Percentiles rank a stretch among this genome's conserved stretches.
Conservation (phyloP, 2,329 filamentous ascomycete genomes). For the Claviceps purpurea region DNA sequence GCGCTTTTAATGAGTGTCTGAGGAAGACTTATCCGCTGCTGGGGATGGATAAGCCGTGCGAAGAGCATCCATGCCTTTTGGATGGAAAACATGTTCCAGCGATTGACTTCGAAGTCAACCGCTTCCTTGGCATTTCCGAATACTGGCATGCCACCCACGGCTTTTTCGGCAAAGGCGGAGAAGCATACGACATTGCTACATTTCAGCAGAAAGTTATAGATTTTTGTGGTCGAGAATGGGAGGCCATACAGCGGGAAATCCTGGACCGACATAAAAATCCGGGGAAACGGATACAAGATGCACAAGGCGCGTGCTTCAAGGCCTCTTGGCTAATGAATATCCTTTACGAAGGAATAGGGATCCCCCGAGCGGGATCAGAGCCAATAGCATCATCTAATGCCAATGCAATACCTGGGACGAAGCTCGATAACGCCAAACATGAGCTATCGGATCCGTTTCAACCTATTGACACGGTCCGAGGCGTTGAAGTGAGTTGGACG, state of each 20-base stretch:
- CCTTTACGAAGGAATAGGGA: constrained; percentile 86
- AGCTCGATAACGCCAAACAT: constrained; percentile 54
- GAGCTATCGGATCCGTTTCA: constrained; percentile 79
- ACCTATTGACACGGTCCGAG: constrained; percentile 82
- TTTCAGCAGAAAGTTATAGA: constrained; percentile 76
- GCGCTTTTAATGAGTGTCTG: constrained; percentile 75
- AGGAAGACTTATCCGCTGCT: constrained; percentile 71
- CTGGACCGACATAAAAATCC: constrained; percentile 54
- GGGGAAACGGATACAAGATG: constrained; percentile 65
- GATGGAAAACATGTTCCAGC: constrained; percentile 87
- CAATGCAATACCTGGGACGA: constrained; percentile 57
- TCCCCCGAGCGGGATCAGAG: constrained; percentile 75
- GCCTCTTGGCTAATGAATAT: constrained; percentile 96
- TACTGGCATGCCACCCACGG: constrained; percentile 99
- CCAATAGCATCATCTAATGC: constrained; percentile 35
- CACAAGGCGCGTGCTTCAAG: constrained; percentile 89
- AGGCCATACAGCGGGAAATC: constrained; percentile 55
- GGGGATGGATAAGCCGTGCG: constrained; percentile 76
- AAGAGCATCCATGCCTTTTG: constrained; percentile 72
- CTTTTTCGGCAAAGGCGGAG: constrained; percentile 67
- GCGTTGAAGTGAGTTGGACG: constrained; percentile 92
- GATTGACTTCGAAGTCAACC: constrained; percentile 94
- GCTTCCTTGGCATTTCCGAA: constrained; percentile 94
- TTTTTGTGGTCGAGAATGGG: constrained; percentile 80
- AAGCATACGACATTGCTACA: constrained; percentile 77